A percentile compares a stretch with the other conserved stretches of the same genome.
Evolutionary conservation across 2,329 filamentous ascomycete genomes (phyloP).

Genomic region (Talaromyces sp.): DNA sequence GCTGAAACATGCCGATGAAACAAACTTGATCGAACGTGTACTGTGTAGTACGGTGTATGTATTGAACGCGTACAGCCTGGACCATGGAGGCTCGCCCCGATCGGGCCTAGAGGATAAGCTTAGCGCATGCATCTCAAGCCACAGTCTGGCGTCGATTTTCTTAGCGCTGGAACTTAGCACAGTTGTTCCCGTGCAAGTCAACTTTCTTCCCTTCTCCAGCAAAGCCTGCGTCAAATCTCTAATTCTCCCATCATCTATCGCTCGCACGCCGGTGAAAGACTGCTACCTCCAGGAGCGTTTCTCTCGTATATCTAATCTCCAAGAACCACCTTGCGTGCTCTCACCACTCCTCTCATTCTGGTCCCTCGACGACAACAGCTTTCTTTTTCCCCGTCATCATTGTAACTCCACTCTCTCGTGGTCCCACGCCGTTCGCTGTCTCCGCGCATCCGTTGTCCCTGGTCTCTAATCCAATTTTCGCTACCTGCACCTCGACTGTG

Average conservation of each 20-base stretch:
- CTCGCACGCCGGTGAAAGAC: neutral
- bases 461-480: slow-evolving; percentile 1
- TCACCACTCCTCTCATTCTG: neutral
- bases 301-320: neutral
- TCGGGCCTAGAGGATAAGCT: slow-evolving; percentile 13
- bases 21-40: neutral
- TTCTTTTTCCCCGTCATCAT: slow-evolving; percentile 7
- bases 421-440: slow-evolving; percentile 13
- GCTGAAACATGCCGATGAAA: neutral
- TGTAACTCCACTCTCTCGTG: slow-evolving; percentile 18
- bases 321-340: neutral
- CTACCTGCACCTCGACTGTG: slow-evolving; percentile 2
- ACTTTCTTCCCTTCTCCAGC: slow-evolving; percentile 3
- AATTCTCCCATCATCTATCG: neutral
- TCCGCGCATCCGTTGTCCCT: slow-evolving; percentile 12
- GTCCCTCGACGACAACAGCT: neutral
- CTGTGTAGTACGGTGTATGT: neutral
- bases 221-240: neutral
- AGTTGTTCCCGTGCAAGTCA: slow-evolving; percentile 8
- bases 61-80: neutral
- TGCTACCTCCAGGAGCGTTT: neutral
- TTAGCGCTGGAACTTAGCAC: neutral
- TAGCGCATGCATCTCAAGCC: slow-evolving; percentile 18
- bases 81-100: slow-evolving; percentile 14
- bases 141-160: slow-evolving; percentile 13